These are phyloP conservation scores for Cryptococcus wingfieldii DNA, from an alignment of 1,284 basidiomycete genomes.

Conservation along the genomic window DNA sequence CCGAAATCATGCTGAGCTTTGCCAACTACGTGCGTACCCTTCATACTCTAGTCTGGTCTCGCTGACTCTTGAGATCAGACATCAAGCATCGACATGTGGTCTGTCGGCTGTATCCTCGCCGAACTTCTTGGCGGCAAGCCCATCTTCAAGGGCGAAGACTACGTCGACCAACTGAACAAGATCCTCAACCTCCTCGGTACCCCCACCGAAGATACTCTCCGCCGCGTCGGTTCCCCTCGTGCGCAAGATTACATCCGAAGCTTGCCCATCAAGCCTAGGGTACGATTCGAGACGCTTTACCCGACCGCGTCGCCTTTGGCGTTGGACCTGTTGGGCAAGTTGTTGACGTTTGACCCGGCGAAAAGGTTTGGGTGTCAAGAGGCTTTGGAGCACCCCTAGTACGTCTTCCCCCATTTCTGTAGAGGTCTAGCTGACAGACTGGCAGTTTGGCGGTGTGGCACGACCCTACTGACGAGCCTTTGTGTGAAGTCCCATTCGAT, in stretches of 20 bases:
- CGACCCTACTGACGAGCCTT: constrained; percentile 85
- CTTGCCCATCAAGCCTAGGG: constrained; percentile 89
- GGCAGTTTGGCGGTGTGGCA: constrained; percentile 76
- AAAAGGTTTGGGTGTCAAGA: constrained; percentile 94
- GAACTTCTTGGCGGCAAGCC: constrained; percentile 95
- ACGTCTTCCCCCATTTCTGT: constrained; percentile 8
- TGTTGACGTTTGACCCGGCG: constrained; percentile 94
- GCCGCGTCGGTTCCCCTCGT: constrained; percentile 85
- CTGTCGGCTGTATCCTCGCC: constrained; percentile 94
- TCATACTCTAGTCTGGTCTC: background rate
- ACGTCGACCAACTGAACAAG: constrained; percentile 98
- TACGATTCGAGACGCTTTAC: constrained; percentile 86
- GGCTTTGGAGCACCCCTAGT: constrained; percentile 89
- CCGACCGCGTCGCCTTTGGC: constrained; percentile 90
- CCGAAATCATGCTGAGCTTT: constrained; percentile 96
- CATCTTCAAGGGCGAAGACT: constrained; percentile 97
- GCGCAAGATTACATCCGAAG: constrained; percentile 86
- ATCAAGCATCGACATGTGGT: constrained; percentile 85
- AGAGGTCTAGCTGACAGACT: background rate
- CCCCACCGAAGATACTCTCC: constrained; percentile 90
- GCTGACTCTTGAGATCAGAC: constrained; percentile 38
- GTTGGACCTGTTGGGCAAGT: constrained; percentile 83
- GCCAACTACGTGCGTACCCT: constrained; percentile 74
- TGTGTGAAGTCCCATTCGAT: constrained; percentile 80
- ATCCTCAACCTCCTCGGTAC: constrained; percentile 97